Percentiles rank a stretch among this genome's conserved stretches.
Evolutionary conservation across 2,329 filamentous ascomycete genomes (phyloP).

Genomic region (Claviceps monticola): DNA sequence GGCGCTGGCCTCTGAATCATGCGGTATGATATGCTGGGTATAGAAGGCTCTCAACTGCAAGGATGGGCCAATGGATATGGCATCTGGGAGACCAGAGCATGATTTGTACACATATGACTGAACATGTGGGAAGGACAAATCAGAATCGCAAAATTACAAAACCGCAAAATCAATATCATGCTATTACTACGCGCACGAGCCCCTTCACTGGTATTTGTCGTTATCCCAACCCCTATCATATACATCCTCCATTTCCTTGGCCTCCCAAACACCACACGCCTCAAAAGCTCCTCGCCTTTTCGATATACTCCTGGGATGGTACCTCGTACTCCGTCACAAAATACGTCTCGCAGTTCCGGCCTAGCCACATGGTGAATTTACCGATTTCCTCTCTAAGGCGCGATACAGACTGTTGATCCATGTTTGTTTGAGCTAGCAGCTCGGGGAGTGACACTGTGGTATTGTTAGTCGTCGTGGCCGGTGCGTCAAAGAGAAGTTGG

Average conservation of each 20-base stretch:
- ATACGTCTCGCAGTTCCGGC: conserved; percentile 61
- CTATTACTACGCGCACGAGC: not conserved
- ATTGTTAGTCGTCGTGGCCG: not conserved
- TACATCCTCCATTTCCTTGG: not conserved
- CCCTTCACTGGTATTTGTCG: not conserved
- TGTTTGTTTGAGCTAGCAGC: conserved; percentile 91
- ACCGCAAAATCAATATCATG: not conserved
- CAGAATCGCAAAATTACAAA: too few species aligned
- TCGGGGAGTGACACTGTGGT: conserved; percentile 72
- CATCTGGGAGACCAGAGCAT: too few species aligned
- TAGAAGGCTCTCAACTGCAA: not conserved
- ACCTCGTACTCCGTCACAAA: conserved; percentile 67
- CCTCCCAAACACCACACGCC: not conserved
- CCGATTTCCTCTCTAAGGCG: conserved; percentile 78
- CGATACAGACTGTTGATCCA: conserved; percentile 84
- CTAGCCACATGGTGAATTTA: conserved; percentile 77
- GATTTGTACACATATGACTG: too few species aligned
- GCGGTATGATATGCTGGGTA: not conserved
- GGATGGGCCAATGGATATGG: too few species aligned
- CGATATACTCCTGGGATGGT: conserved; percentile 56
- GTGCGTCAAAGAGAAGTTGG: not conserved
- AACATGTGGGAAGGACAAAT: too few species aligned
- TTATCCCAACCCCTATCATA: not conserved
- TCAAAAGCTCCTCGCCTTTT: conserved; percentile 43
- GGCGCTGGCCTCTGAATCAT: not conserved